Evolutionary conservation across 2,329 filamentous ascomycete genomes (phyloP).

Genomic region (Stagonosporopsis tanaceti): DNA sequence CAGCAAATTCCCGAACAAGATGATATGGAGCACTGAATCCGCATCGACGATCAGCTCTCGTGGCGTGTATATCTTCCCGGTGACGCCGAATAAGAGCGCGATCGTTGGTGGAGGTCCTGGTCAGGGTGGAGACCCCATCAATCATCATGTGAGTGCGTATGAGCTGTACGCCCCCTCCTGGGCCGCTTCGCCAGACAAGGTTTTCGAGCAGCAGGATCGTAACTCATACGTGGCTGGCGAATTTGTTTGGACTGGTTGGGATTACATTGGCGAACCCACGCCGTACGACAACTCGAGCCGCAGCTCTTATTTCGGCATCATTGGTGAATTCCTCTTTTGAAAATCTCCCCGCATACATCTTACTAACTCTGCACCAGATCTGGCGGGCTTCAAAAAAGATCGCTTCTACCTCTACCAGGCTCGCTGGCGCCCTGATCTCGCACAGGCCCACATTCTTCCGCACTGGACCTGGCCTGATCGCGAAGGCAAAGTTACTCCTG

Average conservation of each 20-base stretch:
- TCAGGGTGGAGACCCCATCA: constrained; percentile 46
- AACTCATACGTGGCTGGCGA: constrained; percentile 62
- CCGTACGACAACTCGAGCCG: constrained; percentile 56
- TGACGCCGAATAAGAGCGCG: constrained; percentile 51
- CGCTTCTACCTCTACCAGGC: constrained; percentile 64
- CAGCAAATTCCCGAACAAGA: constrained; percentile 56
- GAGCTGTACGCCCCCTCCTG: constrained; percentile 60
- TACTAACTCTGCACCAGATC: constrained; percentile 43
- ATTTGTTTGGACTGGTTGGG: constrained; percentile 62
- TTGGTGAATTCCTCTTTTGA: constrained; percentile 30
- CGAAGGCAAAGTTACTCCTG: constrained; percentile 58
- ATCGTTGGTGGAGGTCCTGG: constrained; percentile 47
- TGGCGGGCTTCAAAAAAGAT: constrained; percentile 66
- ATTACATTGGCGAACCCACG: constrained; percentile 61
- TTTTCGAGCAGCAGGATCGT: constrained; percentile 59
- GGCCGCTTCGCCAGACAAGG: constrained; percentile 62
- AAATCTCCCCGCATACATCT: too few species aligned
- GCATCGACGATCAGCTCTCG: constrained; percentile 58
- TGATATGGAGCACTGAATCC: constrained; percentile 47
- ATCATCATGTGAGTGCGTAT: constrained; percentile 58
- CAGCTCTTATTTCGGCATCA: constrained; percentile 64
- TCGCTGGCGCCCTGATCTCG: constrained; percentile 59
- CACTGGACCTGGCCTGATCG: constrained; percentile 65
- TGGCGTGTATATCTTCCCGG: constrained; percentile 63
- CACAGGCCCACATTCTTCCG: constrained; percentile 61